phyloP scores from a whole-genome alignment of 192 early-diverging fungal genomes.

The Cladochytrium replicatum region DNA sequence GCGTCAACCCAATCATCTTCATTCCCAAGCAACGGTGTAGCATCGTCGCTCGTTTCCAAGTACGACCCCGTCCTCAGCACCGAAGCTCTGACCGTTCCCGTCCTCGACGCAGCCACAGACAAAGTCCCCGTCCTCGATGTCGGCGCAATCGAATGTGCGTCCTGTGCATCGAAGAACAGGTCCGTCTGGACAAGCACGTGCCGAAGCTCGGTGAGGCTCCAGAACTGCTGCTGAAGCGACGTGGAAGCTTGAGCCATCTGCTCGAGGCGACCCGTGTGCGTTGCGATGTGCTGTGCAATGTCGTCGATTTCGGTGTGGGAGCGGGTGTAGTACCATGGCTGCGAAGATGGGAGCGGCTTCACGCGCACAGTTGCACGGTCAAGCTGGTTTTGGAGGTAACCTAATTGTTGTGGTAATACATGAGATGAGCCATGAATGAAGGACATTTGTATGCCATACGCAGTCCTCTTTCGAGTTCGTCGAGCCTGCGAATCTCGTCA shows the following conservation, averaged over 20 bases:
- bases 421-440: neutral
- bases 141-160: neutral
- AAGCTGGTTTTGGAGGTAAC: constrained; percentile 63
- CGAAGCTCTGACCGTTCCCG: neutral
- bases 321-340: constrained; percentile 32
- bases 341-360: constrained; percentile 35
- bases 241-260: constrained; percentile 62
- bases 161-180: neutral
- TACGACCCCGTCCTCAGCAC: neutral
- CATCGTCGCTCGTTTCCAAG: neutral
- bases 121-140: too few species aligned
- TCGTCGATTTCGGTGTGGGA: constrained; percentile 74
- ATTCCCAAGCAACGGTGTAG: neutral
- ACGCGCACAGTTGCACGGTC: constrained; percentile 53
- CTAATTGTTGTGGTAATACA: constrained; percentile 16
- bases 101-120: too few species aligned
- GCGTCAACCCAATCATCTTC: constrained; percentile 7
- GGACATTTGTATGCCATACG: constrained; percentile 37
- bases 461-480: constrained; percentile 78
- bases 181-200: neutral
- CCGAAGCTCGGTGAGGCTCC: neutral
- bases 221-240: constrained; percentile 49
- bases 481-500: constrained; percentile 70
- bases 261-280: constrained; percentile 59
- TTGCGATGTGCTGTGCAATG: constrained; percentile 54